phyloP scores from a whole-genome alignment of 202 grass and related monocot species.

The Musa balbisiana region DNA sequence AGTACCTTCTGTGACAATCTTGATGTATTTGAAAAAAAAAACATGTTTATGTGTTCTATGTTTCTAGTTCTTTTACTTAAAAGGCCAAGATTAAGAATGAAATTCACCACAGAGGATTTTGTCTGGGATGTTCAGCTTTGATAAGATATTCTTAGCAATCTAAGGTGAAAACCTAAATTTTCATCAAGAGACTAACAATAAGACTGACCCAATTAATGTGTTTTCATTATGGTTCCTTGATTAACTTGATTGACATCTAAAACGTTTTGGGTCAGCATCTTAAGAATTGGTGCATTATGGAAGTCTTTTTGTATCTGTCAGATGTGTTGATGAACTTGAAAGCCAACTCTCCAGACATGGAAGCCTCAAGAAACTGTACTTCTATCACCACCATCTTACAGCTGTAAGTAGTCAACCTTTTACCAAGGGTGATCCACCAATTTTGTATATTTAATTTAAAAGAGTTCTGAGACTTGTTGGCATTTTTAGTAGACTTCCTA shows the following conservation, averaged over 20 bases:
- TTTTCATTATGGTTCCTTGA: background rate
- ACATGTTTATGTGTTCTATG: background rate
- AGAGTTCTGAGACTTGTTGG: conserved; percentile 4
- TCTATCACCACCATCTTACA: conserved; percentile 99
- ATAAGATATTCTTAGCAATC: background rate
- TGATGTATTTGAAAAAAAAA: background rate
- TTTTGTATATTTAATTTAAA: conserved; percentile 9
- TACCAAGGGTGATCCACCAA: conserved; percentile 9
- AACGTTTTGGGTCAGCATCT: background rate
- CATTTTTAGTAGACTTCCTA: conserved; percentile 9
- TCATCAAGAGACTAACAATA: background rate
- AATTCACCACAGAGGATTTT: too few species aligned
- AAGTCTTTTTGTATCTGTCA: conserved; percentile 22
- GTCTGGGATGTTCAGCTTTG: background rate
- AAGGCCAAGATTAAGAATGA: background rate
- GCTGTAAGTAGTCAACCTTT: conserved; percentile 52
- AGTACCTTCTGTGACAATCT: background rate
- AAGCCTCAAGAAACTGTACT: conserved; percentile 94
- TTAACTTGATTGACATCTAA: background rate
- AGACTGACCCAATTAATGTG: background rate
- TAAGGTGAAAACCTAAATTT: background rate
- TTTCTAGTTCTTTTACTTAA: background rate
- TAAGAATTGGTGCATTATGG: background rate
- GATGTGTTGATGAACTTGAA: conserved; percentile 98
- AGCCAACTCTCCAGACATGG: conserved; percentile 81